phyloP scores from a whole-genome alignment of 2,329 filamentous ascomycete genomes.

The Fusarium ambrosium region DNA sequence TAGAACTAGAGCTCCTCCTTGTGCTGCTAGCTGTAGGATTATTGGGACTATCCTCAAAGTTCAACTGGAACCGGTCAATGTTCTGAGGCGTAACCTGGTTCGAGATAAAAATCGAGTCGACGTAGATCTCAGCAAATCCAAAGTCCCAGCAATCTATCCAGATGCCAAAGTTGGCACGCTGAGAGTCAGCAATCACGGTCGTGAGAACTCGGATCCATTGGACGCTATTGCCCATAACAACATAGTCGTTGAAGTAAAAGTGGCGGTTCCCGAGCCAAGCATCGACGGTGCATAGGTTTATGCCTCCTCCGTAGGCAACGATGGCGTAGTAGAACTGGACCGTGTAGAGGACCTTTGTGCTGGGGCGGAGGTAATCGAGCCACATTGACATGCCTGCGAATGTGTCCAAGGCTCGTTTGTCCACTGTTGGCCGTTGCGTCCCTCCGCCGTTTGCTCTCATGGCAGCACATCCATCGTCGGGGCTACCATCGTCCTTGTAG shows the following conservation, averaged over 20 bases:
- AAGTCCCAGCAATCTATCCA: conserved; percentile 2
- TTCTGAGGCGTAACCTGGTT: conserved; percentile 23
- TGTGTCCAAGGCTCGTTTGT: background rate
- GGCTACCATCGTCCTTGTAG: conserved; percentile 11
- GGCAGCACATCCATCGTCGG: conserved; percentile 22
- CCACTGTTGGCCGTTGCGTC: background rate
- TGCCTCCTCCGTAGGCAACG: background rate
- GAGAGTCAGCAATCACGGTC: background rate
- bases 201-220: conserved; percentile 18
- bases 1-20: background rate
- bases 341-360: conserved; percentile 5
- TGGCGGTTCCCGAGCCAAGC: background rate
- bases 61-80: conserved; percentile 13
- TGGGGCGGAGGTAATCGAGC: background rate
- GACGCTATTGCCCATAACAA: background rate
- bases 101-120: conserved; percentile 26
- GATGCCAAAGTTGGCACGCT: conserved; percentile 15
- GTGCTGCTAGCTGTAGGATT: background rate
- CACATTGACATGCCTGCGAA: conserved; percentile 21
- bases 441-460: background rate
- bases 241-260: conserved; percentile 15
- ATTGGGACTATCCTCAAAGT: conserved; percentile 2
- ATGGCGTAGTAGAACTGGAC: conserved; percentile 22
- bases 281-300: background rate
- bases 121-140: background rate